A percentile compares a stretch with the other conserved stretches of the same genome.
Evolutionary conservation across 1,139 yeast genomes (phyloP).

Genomic region (Hyphopichia burtonii): DNA sequence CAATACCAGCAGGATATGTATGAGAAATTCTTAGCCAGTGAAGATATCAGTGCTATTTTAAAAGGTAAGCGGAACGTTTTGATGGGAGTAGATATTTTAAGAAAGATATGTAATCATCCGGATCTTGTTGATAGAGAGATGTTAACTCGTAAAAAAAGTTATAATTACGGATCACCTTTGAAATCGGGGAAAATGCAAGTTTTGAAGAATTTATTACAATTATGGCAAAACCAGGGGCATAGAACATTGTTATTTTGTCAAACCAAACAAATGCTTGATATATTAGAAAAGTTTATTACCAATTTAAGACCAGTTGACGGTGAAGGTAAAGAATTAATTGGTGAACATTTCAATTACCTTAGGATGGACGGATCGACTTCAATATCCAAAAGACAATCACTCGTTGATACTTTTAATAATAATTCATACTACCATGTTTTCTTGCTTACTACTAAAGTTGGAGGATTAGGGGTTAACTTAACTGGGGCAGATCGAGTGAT

Average conservation of each 20-base stretch:
- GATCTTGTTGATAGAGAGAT: constrained; percentile 68
- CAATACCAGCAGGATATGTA: constrained; percentile 72
- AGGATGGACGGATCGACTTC: constrained; percentile 96
- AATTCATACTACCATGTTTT: constrained; percentile 62
- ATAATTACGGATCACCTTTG: constrained; percentile 58
- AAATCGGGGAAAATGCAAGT: constrained; percentile 94
- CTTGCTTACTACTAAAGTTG: constrained; percentile 87
- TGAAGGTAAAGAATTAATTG: constrained; percentile 10
- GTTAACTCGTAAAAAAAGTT: constrained; percentile 34
- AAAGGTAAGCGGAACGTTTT: constrained; percentile 79
- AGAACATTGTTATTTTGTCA: constrained; percentile 84
- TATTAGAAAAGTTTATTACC: constrained; percentile 62
- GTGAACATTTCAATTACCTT: constrained; percentile 45
- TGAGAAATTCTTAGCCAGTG: constrained; percentile 69
- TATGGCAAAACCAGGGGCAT: constrained; percentile 80
- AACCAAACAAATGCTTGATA: constrained; percentile 91
- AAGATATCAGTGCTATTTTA: constrained; percentile 69
- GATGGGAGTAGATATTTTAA: constrained; percentile 83
- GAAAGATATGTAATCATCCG: constrained; percentile 96
- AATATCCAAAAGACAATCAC: constrained; percentile 66
- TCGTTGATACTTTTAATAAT: constrained; percentile 79
- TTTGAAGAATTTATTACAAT: constrained; percentile 64
- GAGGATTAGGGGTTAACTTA: constrained; percentile 90
- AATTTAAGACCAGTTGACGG: constrained; percentile 34
- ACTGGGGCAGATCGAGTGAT: constrained; percentile 96